Evolutionary conservation across 1,284 basidiomycete species (phyloP).

Genomic region (Takashimella koratensis): DNA sequence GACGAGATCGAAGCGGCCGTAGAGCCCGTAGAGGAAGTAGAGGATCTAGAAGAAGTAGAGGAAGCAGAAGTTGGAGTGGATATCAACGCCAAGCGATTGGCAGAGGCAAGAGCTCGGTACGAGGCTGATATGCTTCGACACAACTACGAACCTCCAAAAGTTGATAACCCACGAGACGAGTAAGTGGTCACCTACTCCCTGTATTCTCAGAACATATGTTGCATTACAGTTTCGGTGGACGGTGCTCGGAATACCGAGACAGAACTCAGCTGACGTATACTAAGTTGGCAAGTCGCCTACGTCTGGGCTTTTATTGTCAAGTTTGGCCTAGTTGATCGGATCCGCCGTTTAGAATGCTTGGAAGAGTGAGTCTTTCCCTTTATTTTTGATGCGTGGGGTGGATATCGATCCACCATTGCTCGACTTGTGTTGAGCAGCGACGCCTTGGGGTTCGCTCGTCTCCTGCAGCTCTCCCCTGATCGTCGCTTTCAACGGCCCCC

Average conservation of each 20-base stretch:
- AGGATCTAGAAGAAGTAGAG: not conserved
- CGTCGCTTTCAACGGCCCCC: no score
- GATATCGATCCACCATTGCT: no score
- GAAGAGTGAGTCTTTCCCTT: slow-evolving; percentile 43
- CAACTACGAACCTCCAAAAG: slow-evolving; percentile 19
- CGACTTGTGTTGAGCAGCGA: no score
- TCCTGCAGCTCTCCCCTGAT: no score
- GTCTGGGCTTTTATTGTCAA: slow-evolving; percentile 45
- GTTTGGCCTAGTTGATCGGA: slow-evolving; percentile 32
- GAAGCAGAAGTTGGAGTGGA: not conserved
- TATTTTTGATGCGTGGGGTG: no score
- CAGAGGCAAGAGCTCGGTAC: slow-evolving; percentile 24
- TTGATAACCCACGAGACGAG: slow-evolving; percentile 32
- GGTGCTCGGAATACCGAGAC: no score
- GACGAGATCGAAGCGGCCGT: not conserved
- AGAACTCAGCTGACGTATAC: no score
- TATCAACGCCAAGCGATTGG: slow-evolving; percentile 5
- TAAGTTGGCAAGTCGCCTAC: slow-evolving; percentile 47
- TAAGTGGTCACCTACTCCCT: no score
- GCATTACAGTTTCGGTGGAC: no score
- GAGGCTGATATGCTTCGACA: slow-evolving; percentile 32
- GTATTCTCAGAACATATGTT: no score
- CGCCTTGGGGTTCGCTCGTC: no score
- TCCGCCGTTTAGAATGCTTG: slow-evolving; percentile 31
- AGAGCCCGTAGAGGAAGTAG: not conserved